A percentile compares a stretch with the other conserved stretches of the same genome.
These are phyloP conservation scores for Phoma sp. DNA, from an alignment of 2,329 filamentous ascomycete genomes.

Conservation along the genomic window DNA sequence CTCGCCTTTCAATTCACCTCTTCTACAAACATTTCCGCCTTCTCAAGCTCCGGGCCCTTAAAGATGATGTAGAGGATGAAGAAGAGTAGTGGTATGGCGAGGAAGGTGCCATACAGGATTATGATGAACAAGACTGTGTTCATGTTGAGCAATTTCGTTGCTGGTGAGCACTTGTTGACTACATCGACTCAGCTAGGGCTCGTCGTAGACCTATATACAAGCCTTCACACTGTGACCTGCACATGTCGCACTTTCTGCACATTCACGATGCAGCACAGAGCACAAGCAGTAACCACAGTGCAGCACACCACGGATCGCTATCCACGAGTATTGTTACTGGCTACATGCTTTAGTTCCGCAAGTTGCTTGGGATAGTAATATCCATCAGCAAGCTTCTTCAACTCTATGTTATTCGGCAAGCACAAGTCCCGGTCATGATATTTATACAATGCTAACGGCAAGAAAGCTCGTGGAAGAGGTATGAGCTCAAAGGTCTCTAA, in stretches of 20 bases:
- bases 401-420: not conserved
- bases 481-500: not conserved
- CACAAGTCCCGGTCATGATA: not conserved
- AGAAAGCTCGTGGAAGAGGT: not conserved
- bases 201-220: not conserved
- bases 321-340: not conserved
- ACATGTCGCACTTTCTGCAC: not conserved
- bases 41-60: slow-evolving; percentile 1
- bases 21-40: not conserved
- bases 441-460: not conserved
- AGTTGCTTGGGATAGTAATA: not conserved
- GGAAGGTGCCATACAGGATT: not conserved
- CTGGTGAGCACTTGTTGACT: not conserved
- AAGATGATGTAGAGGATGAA: slow-evolving; percentile 1
- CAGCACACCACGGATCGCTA: not conserved
- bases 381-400: slow-evolving; percentile 5
- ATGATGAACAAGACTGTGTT: not conserved
- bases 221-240: not conserved
- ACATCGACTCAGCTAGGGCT: too few relatives aligned
- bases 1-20: not conserved
- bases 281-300: not conserved
- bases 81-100: not conserved
- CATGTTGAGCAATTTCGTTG: not conserved
- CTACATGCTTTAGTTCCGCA: not conserved
- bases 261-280: not conserved